Evolutionary conservation across 208 protist genomes (phyloP).

Genomic region (Crithidia thermophila): DNA sequence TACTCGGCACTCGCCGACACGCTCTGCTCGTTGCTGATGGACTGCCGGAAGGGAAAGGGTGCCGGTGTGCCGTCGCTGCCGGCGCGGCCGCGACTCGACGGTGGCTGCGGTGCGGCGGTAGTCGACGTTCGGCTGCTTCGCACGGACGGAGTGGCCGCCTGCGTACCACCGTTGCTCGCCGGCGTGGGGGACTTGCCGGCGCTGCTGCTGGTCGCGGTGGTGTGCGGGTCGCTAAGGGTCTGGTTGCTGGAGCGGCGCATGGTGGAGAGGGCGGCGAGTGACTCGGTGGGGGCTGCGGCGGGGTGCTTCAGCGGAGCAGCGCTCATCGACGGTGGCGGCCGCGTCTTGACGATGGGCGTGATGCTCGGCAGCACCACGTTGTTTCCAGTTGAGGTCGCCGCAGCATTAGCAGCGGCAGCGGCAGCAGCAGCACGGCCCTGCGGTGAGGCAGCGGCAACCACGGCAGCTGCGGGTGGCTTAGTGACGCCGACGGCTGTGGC

Average conservation of each 20-base stretch:
- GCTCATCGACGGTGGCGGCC: constrained; percentile 6
- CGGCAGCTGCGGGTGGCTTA: background rate
- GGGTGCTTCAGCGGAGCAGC: constrained; percentile 12
- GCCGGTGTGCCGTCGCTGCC: background rate
- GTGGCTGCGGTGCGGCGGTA: background rate
- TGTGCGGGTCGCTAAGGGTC: too few species aligned
- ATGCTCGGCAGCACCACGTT: background rate
- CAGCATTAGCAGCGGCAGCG: background rate
- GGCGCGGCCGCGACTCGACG: background rate
- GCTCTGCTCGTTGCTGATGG: constrained; percentile 12
- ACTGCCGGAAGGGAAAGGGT: background rate
- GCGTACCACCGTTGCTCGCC: background rate
- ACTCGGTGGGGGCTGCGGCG: background rate
- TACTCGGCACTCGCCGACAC: constrained; percentile 28
- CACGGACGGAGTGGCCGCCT: background rate
- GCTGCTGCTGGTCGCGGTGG: too few species aligned
- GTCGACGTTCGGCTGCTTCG: background rate
- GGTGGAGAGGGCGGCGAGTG: background rate
- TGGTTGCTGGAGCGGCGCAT: constrained; percentile 5
- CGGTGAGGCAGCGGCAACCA: too few species aligned
- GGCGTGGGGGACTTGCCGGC: background rate
- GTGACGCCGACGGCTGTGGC: background rate
- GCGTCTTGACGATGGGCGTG: background rate
- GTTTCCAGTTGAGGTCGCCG: background rate
- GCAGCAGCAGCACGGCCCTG: background rate